These are phyloP conservation scores for Alternaria brassicae DNA, from an alignment of 2,329 filamentous ascomycete species.

Conservation along the genomic window DNA sequence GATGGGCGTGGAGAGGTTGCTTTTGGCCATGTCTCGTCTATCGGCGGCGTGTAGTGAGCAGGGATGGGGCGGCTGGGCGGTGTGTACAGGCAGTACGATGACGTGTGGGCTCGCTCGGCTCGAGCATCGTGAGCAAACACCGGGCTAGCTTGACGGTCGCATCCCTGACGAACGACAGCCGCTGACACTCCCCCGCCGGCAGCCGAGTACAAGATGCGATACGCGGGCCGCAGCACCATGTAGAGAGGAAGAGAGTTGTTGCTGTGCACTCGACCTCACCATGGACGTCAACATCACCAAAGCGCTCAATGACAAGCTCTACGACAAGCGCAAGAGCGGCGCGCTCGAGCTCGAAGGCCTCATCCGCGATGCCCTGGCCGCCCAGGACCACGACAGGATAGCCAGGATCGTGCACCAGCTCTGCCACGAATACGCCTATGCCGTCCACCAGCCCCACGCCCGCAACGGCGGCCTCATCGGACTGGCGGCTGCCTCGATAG, in stretches of 20 bases:
- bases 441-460: constrained; percentile 94
- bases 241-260: too few relatives aligned
- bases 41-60: constrained; percentile 22
- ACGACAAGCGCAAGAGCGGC: constrained; percentile 96
- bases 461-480: constrained; percentile 96
- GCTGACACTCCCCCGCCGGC: not conserved
- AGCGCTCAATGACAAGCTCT: constrained; percentile 95
- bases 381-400: constrained; percentile 80
- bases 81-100: constrained; percentile 28
- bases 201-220: constrained; percentile 10
- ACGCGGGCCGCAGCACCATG: constrained; percentile 30
- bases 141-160: constrained; percentile 6
- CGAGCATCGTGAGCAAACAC: constrained; percentile 11
- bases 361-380: constrained; percentile 81
- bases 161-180: too few relatives aligned
- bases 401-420: constrained; percentile 92
- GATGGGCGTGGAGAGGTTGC: not conserved
- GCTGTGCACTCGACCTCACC: constrained; percentile 23
- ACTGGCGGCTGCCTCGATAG: constrained; percentile 92
- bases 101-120: constrained; percentile 28
- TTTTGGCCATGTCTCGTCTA: constrained; percentile 19
- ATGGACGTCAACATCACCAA: constrained; percentile 94
- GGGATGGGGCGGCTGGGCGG: constrained; percentile 19
- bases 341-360: constrained; percentile 92
- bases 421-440: constrained; percentile 97